A percentile compares a stretch with the other conserved stretches of the same genome.
Evolutionary conservation across 495 filamentous ascomycete species (phyloP).

Genomic region (Xylaria bambusicola): DNA sequence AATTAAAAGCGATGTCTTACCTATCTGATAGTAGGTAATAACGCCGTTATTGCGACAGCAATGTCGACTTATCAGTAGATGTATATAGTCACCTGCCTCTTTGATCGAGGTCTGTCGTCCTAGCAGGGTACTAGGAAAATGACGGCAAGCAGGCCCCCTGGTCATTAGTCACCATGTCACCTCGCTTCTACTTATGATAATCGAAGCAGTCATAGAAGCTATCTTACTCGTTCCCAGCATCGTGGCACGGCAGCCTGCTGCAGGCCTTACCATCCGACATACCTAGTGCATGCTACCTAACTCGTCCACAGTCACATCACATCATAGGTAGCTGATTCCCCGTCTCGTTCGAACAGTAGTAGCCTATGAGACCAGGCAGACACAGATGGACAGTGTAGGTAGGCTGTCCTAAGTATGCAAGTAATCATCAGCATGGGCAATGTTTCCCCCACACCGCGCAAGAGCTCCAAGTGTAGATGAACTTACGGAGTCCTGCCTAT

Average conservation of each 20-base stretch:
- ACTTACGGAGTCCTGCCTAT: slow-evolving; percentile 14
- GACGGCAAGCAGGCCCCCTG: neutral
- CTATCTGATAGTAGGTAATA: neutral
- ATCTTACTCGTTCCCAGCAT: slow-evolving; percentile 1
- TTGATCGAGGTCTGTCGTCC: slow-evolving; percentile 13
- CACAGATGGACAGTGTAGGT: neutral
- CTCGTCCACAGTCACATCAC: neutral
- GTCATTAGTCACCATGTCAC: neutral
- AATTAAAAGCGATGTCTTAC: neutral
- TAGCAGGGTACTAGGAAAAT: neutral
- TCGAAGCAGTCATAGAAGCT: neutral
- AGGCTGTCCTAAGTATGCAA: too few species aligned
- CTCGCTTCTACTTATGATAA: neutral
- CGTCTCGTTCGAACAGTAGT: neutral
- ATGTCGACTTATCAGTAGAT: slow-evolving; percentile 11
- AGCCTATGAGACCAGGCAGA: too few species aligned
- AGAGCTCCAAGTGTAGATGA: slow-evolving; percentile 2
- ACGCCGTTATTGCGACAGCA: neutral
- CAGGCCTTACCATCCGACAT: slow-evolving; percentile 11
- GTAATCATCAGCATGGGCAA: neutral
- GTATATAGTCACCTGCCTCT: slow-evolving; percentile 18
- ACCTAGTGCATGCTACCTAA: too few species aligned
- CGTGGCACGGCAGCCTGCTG: slow-evolving; percentile 6
- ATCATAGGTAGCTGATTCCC: slow-evolving; percentile 6
- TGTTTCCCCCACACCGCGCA: neutral